Base-by-base conservation (phyloP, 2,329 filamentous ascomycete species). In the Clonostachys byssicola region DNA sequence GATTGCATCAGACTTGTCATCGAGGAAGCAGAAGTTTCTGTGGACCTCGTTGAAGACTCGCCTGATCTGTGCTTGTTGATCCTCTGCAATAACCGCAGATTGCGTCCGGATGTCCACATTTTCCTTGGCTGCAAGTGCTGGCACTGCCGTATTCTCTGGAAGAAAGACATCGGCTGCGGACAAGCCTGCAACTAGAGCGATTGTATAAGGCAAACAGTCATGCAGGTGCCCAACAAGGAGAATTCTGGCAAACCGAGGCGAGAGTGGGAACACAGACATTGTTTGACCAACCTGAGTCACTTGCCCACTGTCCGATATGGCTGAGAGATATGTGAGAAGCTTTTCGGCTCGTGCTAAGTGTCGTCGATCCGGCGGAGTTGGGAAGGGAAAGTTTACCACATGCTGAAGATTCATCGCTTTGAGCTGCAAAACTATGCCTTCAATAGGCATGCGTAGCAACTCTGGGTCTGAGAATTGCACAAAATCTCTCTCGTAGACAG, bases 351-450 rank as follows among this genome's bases (percentile, higher is more conserved):
- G 89, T 43, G 81, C 80, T 17, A 99, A 74, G 52, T 84, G 89
- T 46, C 83, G 75, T 13, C 84, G 78, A 56, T 91, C 86, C 2
- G 94, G 94, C 0, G 91, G 85, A 13, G 92, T 97, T 5, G 94
- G 94, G 63, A 97, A 99, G 1, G 95, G 94, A 63, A 99, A 99
- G 65, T 94, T 95, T 62, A 89, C 80, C 8, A 99, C 87, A 48
- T 92, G 85, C 50, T 92, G 88, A 34, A 96, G 80, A 47, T 91
- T 89, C 89, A 99, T 96, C 44, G 87, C 84, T 72, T 97, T 99
- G 57, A 99, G 81, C 64, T 96, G 92, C 36, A 99, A 73, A 2
- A 97, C 92, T 4, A 97, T 82, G 16, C 87, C 89, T 65, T 99
- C 94, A 30, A 97, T 89, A 1, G 94, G 92, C 67, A 94, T 95